Evolutionary conservation across 495 filamentous ascomycete genomes (phyloP).

Genomic region (Xylaria bambusicola): DNA sequence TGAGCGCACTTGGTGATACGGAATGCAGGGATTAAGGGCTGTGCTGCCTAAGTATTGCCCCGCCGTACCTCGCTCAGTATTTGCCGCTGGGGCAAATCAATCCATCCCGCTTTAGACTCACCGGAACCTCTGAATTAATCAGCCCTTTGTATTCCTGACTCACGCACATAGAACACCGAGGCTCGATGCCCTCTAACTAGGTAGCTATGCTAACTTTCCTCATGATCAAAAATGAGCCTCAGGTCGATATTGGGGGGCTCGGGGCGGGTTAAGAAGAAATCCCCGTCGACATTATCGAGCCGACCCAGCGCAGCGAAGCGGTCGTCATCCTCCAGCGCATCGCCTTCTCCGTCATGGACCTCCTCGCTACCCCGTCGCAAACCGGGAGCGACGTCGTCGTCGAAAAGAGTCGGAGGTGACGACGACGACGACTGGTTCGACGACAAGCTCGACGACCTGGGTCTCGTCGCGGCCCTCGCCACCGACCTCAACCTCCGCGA

Average conservation of each 20-base stretch:
- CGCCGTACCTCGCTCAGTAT: too few relatives aligned
- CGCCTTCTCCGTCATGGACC: slow-evolving; percentile 49
- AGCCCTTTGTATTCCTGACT: slow-evolving; percentile 9
- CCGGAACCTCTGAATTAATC: background rate
- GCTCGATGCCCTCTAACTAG: slow-evolving; percentile 2
- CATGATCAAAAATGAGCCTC: slow-evolving; percentile 29
- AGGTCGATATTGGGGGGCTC: slow-evolving; percentile 38
- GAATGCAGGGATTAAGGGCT: too few relatives aligned
- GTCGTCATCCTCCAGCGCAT: slow-evolving; percentile 40
- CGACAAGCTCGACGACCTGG: slow-evolving; percentile 59
- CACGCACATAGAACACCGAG: background rate
- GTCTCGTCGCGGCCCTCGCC: slow-evolving; percentile 53
- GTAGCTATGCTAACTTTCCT: slow-evolving; percentile 15
- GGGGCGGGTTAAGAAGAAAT: slow-evolving; percentile 42
- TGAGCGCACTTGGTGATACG: too few relatives aligned
- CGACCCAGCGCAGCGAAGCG: slow-evolving; percentile 5
- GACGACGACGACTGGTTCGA: slow-evolving; percentile 47
- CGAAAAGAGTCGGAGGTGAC: slow-evolving; percentile 29
- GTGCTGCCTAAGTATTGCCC: too few relatives aligned
- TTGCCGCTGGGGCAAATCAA: too few relatives aligned
- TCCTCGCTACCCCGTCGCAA: slow-evolving; percentile 59
- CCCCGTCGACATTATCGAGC: slow-evolving; percentile 12
- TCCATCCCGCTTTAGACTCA: too few relatives aligned
- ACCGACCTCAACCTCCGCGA: slow-evolving; percentile 59
- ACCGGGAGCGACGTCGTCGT: slow-evolving; percentile 40